Conservation (phyloP, 805 yeast genomes). For the Wickerhamiella lipophila region DNA sequence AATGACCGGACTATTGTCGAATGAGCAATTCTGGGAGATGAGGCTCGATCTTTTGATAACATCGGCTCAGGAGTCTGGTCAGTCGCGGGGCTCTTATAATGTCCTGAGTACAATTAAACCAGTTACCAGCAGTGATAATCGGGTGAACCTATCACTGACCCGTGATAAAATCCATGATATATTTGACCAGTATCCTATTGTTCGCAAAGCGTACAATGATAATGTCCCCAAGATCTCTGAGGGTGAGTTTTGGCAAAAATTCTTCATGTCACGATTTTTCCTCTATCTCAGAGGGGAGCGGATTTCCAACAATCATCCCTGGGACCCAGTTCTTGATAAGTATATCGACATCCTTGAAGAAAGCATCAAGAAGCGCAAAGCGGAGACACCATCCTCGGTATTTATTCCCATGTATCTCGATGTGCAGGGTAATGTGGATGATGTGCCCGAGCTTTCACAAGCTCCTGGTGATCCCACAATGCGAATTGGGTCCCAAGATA, state of each 20-base stretch:
- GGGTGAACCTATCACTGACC: constrained; percentile 84
- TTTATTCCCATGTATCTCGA: constrained; percentile 61
- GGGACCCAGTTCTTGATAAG: constrained; percentile 74
- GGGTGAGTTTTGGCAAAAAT: constrained; percentile 92
- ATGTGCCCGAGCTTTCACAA: constrained; percentile 49
- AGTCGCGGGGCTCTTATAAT: constrained; percentile 84
- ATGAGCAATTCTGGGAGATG: constrained; percentile 78
- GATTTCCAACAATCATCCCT: constrained; percentile 58
- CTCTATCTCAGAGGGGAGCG: constrained; percentile 82
- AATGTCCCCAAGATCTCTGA: constrained; percentile 81
- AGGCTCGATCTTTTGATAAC: constrained; percentile 70
- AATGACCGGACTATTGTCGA: constrained; percentile 51
- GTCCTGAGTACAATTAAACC: constrained; percentile 90
- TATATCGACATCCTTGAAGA: constrained; percentile 63
- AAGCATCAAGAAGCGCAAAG: constrained; percentile 33
- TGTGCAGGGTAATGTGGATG: constrained; percentile 66
- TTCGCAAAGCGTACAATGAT: constrained; percentile 77
- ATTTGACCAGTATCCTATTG: constrained; percentile 85
- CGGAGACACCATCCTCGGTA: constrained; percentile 14
- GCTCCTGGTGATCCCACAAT: constrained; percentile 87
- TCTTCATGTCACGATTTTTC: constrained; percentile 80
- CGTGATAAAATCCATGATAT: constrained; percentile 81
- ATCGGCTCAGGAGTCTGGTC: constrained; percentile 71
- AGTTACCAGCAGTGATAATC: constrained; percentile 82
- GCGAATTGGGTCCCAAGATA: constrained; percentile 44